A percentile compares a stretch with the other conserved stretches of the same genome.
These are phyloP conservation scores for Septoria linicola DNA, from an alignment of 2,329 filamentous ascomycete species.

Conservation along the genomic window DNA sequence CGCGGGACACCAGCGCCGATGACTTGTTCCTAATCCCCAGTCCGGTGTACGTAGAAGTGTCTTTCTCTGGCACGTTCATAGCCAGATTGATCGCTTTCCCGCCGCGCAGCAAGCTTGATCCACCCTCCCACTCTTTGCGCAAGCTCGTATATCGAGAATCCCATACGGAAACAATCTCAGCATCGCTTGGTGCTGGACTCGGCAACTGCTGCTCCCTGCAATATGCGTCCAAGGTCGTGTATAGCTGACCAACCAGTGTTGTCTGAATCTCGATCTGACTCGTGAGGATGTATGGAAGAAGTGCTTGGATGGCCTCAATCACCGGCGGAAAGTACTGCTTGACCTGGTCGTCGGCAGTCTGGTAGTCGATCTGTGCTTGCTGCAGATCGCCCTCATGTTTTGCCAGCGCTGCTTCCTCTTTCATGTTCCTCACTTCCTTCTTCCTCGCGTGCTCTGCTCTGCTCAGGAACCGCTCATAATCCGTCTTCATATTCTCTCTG, in stretches of 20 bases:
- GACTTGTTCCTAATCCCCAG: conserved; percentile 47
- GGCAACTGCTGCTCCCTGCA: conserved; percentile 68
- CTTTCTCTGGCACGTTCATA: conserved; percentile 50
- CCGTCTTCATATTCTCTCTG: conserved; percentile 75
- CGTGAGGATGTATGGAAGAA: conserved; percentile 70
- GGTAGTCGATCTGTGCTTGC: conserved; percentile 66
- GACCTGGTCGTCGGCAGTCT: conserved; percentile 71
- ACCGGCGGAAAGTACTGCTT: conserved; percentile 69
- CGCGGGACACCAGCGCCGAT: conserved; percentile 8
- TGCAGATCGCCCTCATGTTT: conserved; percentile 72
- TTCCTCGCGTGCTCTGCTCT: conserved; percentile 67
- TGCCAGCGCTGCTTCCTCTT: conserved; percentile 68
- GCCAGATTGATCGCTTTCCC: conserved; percentile 65
- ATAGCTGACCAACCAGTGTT: conserved; percentile 71
- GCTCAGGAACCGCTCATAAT: conserved; percentile 75
- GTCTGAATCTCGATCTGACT: conserved; percentile 76
- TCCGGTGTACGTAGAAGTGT: conserved; percentile 48
- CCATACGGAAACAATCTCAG: conserved; percentile 68
- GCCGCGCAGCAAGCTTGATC: conserved; percentile 60
- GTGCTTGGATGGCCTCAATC: conserved; percentile 66
- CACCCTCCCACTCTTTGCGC: conserved; percentile 64
- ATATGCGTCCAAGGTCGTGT: conserved; percentile 73
- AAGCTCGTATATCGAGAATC: conserved; percentile 61
- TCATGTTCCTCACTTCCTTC: conserved; percentile 68
- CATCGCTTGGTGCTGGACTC: conserved; percentile 69